These are phyloP conservation scores for Elaeis guineensis DNA, from an alignment of 176 grass and related monocot species.

Conservation along the genomic window DNA sequence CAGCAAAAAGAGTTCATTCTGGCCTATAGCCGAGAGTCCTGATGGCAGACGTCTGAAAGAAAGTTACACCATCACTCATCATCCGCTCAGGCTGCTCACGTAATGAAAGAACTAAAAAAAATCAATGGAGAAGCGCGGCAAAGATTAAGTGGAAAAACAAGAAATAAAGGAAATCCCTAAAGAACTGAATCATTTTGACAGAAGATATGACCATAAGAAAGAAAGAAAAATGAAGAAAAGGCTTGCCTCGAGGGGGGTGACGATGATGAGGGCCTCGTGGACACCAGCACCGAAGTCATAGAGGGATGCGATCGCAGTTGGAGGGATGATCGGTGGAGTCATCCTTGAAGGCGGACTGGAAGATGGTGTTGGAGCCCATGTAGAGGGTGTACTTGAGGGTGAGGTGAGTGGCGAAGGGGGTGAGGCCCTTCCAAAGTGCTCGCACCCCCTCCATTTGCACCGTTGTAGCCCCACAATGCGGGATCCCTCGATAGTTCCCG, in stretches of 20 bases:
- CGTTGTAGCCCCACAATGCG: slow-evolving; percentile 66
- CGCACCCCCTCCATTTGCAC: slow-evolving; percentile 60
- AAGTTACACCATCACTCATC: too few relatives aligned
- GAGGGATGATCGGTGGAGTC: slow-evolving; percentile 50
- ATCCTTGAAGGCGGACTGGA: slow-evolving; percentile 94
- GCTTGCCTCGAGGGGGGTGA: slow-evolving; percentile 86
- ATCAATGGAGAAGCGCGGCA: too few relatives aligned
- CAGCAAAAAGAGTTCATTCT: too few relatives aligned
- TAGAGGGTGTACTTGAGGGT: slow-evolving; percentile 96
- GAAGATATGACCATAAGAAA: too few relatives aligned
- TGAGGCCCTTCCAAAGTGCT: slow-evolving; percentile 95
- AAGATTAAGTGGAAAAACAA: too few relatives aligned
- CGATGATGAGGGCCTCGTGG: slow-evolving; percentile 85
- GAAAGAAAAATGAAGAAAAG: not conserved
- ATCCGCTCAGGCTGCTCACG: too few relatives aligned
- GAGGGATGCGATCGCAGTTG: slow-evolving; percentile 42
- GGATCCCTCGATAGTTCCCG: slow-evolving; percentile 56
- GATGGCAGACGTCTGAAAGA: too few relatives aligned
- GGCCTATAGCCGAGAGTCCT: too few relatives aligned
- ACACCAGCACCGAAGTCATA: slow-evolving; percentile 85
- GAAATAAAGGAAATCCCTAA: too few relatives aligned
- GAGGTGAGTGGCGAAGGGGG: slow-evolving; percentile 93
- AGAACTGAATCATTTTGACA: too few relatives aligned
- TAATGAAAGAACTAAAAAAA: too few relatives aligned
- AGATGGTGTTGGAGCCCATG: slow-evolving; percentile 81